Evolutionary conservation across 2,329 filamentous ascomycete genomes (phyloP).

Genomic region (Paecilomyces variotii): DNA sequence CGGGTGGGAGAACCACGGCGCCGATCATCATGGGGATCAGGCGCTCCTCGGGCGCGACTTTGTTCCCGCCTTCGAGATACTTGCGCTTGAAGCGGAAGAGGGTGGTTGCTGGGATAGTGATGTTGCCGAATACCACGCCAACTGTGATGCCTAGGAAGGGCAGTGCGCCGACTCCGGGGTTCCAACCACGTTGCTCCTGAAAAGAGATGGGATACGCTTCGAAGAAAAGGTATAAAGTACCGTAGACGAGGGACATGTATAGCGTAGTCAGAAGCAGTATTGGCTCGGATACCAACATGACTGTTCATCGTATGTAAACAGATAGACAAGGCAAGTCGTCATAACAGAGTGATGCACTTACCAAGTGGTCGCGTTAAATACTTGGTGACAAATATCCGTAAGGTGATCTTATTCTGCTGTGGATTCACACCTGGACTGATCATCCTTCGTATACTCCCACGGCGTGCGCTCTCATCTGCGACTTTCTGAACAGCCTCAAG

Average conservation of each 20-base stretch:
- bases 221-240: constrained; percentile 21
- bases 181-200: constrained; percentile 31
- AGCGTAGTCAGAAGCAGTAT: constrained; percentile 19
- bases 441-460: neutral
- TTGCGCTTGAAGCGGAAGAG: neutral
- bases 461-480: neutral
- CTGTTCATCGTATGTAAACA: neutral
- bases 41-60: constrained; percentile 20
- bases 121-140: constrained; percentile 22
- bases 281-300: constrained; percentile 19
- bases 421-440: neutral
- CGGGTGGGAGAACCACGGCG: constrained; percentile 33
- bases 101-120: neutral
- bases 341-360: neutral
- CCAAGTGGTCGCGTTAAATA: neutral
- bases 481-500: neutral
- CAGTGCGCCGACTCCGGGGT: constrained; percentile 30
- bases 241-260: constrained; percentile 22
- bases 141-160: constrained; percentile 38
- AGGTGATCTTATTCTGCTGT: constrained; percentile 6
- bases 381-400: neutral
- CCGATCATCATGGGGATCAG: constrained; percentile 39
- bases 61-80: neutral
- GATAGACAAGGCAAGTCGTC: neutral
- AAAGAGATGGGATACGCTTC: constrained; percentile 22